Evolutionary conservation across 805 yeast species (phyloP), one percentile per base, ranked within the genome.

Genomic region (Helenozyma baotianmanensis): DNA sequence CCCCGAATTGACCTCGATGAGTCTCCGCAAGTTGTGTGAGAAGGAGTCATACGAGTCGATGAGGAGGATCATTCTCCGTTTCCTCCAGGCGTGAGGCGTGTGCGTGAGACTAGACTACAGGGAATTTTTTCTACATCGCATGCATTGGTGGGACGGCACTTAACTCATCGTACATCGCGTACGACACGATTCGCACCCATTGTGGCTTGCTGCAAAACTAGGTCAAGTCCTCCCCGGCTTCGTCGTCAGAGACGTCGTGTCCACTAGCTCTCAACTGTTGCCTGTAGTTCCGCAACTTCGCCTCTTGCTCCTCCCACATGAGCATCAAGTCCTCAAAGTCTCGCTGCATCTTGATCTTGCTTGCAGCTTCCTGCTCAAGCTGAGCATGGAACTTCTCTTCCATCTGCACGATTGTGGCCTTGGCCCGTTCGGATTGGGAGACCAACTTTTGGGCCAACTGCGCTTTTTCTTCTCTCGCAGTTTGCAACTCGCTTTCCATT

Each of bases 31-130:
- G 54, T 92, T 92, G 60, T 75, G 84, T 4, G 96, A 83, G 68
- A 90, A 92, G 2, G 97, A 90, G 57, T 92, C 99, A 54, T 92
- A 89, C 2, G 97, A 89, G 57, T 92, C 98, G 10, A 92, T 74
- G 28, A 87, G 70, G 9, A 87, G 74, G 33, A 86, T 72, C 72
- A 66, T 66, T 19, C 17, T 26, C 14, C 11, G 16, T 25, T n/a
- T 25, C n/a, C 18, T 13, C 9, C 10, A 13, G 10, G 5, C 14
- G 6, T 6, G 18, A 9, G 12, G 13, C 14, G 25, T 19, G 14
- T 21, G n/a, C n/a, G 23, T 5, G 16, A 9, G 16, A 2, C 15
- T 21, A 19, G 8, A 8, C 15, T 17, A 25, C 18, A 15, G 11
- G 11, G 8, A 14, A 14, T 3, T 9, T 4, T 24, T 13, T 21